These are phyloP conservation scores for Bauhinia variegata DNA, from an alignment of 306 rosid genomes.

Conservation along the genomic window DNA sequence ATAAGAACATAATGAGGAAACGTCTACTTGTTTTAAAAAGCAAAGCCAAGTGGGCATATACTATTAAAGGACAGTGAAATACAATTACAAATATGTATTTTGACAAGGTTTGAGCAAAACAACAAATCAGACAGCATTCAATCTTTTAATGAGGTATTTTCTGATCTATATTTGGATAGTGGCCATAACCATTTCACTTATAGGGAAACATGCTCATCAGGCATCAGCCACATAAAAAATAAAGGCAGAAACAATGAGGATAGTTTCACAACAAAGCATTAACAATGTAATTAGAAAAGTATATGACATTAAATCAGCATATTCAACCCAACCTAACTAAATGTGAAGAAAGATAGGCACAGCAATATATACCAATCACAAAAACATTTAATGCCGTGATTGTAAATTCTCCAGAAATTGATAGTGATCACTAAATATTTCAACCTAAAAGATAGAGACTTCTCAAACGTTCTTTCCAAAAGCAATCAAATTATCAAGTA, in stretches of 20 bases:
- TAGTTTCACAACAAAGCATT: neutral
- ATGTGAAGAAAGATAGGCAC: neutral
- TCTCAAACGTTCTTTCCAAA: conserved; percentile 18
- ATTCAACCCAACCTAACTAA: conserved; percentile 16
- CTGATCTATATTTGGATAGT: neutral
- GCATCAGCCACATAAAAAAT: conserved; percentile 15
- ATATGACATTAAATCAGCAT: neutral
- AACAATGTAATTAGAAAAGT: conserved; percentile 6
- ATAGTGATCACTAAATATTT: conserved; percentile 21
- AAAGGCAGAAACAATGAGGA: conserved; percentile 3
- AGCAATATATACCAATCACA: neutral
- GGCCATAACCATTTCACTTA: neutral
- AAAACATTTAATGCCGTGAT: conserved; percentile 25
- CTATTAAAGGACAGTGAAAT: conserved; percentile 10
- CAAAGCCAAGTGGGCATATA: conserved; percentile 24
- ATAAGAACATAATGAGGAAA: conserved; percentile 25
- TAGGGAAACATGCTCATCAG: neutral
- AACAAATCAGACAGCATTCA: neutral
- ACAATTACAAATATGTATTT: neutral
- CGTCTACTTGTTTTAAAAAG: conserved; percentile 11
- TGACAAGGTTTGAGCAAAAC: conserved; percentile 6
- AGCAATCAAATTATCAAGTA: neutral
- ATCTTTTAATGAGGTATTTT: neutral
- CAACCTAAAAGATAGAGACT: neutral
- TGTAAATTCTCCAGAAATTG: conserved; percentile 10